Base-by-base conservation (phyloP, 2,329 filamentous ascomycete species). In the Eurotiales sp. region DNA sequence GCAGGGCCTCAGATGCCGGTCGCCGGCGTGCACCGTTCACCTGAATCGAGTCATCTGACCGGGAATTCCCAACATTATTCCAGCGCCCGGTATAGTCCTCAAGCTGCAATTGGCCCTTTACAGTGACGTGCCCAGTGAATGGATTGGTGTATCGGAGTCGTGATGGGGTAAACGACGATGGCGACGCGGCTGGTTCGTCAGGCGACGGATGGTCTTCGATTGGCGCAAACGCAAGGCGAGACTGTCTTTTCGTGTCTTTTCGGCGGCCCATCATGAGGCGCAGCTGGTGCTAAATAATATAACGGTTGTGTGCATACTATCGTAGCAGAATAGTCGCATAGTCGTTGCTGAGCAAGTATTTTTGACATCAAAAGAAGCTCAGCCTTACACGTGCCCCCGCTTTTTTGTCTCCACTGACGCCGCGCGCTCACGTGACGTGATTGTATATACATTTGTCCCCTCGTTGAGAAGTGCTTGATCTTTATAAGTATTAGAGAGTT, bases 211-310 rank as follows among this genome's bases (percentile, higher is more conserved):
- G n/a, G 14, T 36, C 45, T 27, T 63, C 53, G 12, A 67, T 50
- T 19, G 72, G 60, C 10, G 68, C 64, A 56, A 75, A 75, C n/a
- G 69, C 58, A 34, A 76, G 65, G 43, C 69, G 70, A 46, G 72
- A 71, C 59, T 76, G 73, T 19, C 45, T 53, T 29, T 41, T 53
- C 40, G 49, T 53, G 8, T 40, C 46, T 19, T 50, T 53, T 42
- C n/a, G n/a, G n/a, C n/a, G n/a, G n/a, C n/a, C n/a, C n/a, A n/a
- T n/a, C n/a, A n/a, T n/a, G n/a, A n/a, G n/a, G n/a, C n/a, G n/a
- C n/a, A n/a, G n/a, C n/a, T n/a, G n/a, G n/a, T n/a, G n/a, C n/a
- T n/a, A n/a, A n/a, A n/a, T n/a, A n/a, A n/a, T n/a, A n/a, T n/a
- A n/a, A n/a, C n/a, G n/a, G n/a, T n/a, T n/a, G n/a, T n/a, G n/a